Evolutionary conservation across 305 asterid species (phyloP).

Genomic region (Fraxinus nigra): DNA sequence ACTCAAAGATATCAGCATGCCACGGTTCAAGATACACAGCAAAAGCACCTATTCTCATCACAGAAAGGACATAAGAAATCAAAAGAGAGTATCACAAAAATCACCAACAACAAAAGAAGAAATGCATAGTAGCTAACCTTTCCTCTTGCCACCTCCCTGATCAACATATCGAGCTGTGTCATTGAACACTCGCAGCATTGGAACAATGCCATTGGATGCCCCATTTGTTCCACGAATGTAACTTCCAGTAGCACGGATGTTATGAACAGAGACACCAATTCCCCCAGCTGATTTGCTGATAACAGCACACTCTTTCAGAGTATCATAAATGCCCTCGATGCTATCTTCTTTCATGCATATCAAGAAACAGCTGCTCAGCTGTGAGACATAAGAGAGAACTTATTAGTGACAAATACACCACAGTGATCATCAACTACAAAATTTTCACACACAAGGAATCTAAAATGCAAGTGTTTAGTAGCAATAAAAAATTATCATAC

Average conservation of each 20-base stretch:
- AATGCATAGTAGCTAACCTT: slow-evolving; percentile 37
- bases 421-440: background rate
- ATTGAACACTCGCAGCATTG: slow-evolving; percentile 92
- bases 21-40: slow-evolving; percentile 97
- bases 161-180: slow-evolving; percentile 97
- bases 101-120: background rate
- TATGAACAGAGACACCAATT: slow-evolving; percentile 86
- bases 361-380: slow-evolving; percentile 97
- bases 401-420: background rate
- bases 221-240: slow-evolving; percentile 98
- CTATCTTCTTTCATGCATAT: slow-evolving; percentile 98
- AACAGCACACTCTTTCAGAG: slow-evolving; percentile 93
- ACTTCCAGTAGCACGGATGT: slow-evolving; percentile 94
- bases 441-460: background rate
- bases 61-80: background rate
- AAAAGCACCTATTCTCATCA: slow-evolving; percentile 76
- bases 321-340: slow-evolving; percentile 92
- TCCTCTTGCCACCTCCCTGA: slow-evolving; percentile 98
- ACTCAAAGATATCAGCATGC: slow-evolving; percentile 93
- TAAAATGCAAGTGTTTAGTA: background rate
- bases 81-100: background rate
- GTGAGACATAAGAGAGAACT: slow-evolving; percentile 18
- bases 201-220: slow-evolving; percentile 90
- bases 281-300: slow-evolving; percentile 99
- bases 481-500: slow-evolving; percentile 29